phyloP scores from a whole-genome alignment of 129 eudicot genomes.

The Pittosporum tobira region DNA sequence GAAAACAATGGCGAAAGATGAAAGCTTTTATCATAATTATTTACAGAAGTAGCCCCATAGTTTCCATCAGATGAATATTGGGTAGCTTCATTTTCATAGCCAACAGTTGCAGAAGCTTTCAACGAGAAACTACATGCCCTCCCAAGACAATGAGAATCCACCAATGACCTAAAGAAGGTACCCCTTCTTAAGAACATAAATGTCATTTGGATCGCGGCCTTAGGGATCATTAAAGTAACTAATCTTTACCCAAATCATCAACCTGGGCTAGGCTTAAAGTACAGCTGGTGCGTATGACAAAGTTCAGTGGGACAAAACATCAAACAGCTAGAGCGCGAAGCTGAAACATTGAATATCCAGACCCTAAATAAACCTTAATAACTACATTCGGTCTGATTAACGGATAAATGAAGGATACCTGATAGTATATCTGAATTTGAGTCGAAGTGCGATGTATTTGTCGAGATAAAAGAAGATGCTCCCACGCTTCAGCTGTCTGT shows the following conservation, averaged over 20 bases:
- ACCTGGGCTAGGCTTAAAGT: background rate
- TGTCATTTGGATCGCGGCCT: constrained; percentile 18
- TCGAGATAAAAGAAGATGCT: no score
- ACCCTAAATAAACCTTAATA: no score
- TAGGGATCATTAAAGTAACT: background rate
- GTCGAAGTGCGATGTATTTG: no score
- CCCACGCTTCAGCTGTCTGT: no score
- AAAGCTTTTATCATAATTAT: constrained; percentile 14
- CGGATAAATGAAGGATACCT: no score
- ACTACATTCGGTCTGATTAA: no score
- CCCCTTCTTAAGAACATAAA: constrained; percentile 23
- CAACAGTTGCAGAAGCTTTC: constrained; percentile 13
- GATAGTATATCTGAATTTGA: no score
- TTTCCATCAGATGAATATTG: background rate
- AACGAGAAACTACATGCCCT: constrained; percentile 11
- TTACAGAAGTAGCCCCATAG: constrained; percentile 5
- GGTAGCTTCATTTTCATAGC: constrained; percentile 13
- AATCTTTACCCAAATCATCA: background rate
- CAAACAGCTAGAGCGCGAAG: constrained; percentile 33
- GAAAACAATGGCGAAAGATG: constrained; percentile 33
- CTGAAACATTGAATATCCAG: no score
- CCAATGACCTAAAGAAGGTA: constrained; percentile 2
- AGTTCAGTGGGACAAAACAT: constrained; percentile 16
- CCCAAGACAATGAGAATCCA: constrained; percentile 12
- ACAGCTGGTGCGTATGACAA: background rate